Evolutionary conservation across 495 filamentous ascomycete species (phyloP).

Genomic region (Pyronema domesticum): DNA sequence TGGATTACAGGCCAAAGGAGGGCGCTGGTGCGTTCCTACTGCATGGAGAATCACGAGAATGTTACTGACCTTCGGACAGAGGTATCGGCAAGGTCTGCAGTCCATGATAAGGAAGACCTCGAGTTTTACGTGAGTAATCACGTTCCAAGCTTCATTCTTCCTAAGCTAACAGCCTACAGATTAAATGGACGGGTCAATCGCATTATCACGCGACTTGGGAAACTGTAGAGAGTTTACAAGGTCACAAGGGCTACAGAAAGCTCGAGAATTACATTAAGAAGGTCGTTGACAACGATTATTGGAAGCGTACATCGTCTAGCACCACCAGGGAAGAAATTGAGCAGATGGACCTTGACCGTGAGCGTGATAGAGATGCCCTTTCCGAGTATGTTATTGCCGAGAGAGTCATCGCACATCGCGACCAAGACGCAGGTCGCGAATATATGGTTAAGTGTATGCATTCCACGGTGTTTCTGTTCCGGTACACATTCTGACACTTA

Average conservation of each 20-base stretch:
- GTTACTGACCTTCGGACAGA: constrained; percentile 23
- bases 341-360: constrained; percentile 75
- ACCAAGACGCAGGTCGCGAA: constrained; percentile 54
- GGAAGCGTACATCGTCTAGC: constrained; percentile 9
- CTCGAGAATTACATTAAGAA: constrained; percentile 89
- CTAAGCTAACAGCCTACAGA: constrained; percentile 27
- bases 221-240: constrained; percentile 45
- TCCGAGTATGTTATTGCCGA: constrained; percentile 79
- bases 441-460: constrained; percentile 79
- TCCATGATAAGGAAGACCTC: constrained; percentile 51
- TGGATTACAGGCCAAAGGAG: constrained; percentile 66
- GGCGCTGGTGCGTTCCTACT: constrained; percentile 35
- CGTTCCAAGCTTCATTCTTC: background rate
- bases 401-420: constrained; percentile 65
- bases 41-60: background rate
- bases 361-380: constrained; percentile 65
- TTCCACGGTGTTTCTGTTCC: constrained; percentile 2
- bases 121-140: constrained; percentile 49
- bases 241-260: constrained; percentile 58
- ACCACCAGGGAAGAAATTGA: constrained; percentile 56
- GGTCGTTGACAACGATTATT: constrained; percentile 41
- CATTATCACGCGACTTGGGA: constrained; percentile 96
- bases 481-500: constrained; percentile 14
- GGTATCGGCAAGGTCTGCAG: constrained; percentile 33
- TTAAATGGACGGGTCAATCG: constrained; percentile 94